Evolutionary conservation across 257 asterid genomes (phyloP).

Genomic region (Plectranthus barbatus): DNA sequence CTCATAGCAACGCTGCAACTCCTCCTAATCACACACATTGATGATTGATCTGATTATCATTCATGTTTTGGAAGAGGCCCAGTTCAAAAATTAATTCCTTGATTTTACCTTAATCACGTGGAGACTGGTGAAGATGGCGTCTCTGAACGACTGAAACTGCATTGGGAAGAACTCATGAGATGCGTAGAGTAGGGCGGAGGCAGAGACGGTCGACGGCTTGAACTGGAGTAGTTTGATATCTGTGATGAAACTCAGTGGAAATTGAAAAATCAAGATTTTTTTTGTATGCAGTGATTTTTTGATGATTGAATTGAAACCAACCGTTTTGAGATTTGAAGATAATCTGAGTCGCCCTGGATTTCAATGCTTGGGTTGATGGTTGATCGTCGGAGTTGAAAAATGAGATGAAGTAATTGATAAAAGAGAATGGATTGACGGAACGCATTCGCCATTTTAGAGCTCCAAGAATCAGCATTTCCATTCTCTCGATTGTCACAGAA

Average conservation of each 20-base stretch:
- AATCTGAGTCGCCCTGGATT: conserved; percentile 41
- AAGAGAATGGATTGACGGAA: conserved; percentile 53
- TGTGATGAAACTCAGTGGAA: too few species aligned
- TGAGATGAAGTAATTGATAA: conserved; percentile 36
- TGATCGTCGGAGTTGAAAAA: conserved; percentile 30
- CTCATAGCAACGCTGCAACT: conserved; percentile 32
- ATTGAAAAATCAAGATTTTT: neutral
- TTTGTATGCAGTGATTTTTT: neutral
- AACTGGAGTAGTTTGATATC: conserved; percentile 48
- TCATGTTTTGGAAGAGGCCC: too few species aligned
- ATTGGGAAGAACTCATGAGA: conserved; percentile 44
- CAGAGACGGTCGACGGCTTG: conserved; percentile 59
- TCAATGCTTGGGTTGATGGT: conserved; percentile 33
- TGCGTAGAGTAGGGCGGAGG: conserved; percentile 51
- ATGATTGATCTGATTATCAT: too few species aligned
- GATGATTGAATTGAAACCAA: conserved; percentile 3
- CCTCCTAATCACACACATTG: too few species aligned
- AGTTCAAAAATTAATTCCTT: too few species aligned
- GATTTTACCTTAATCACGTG: conserved; percentile 48
- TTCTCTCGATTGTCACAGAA: conserved; percentile 30
- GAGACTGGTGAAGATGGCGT: conserved; percentile 33
- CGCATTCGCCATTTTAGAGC: conserved; percentile 74
- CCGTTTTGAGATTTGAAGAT: conserved; percentile 53
- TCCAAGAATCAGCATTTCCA: conserved; percentile 62
- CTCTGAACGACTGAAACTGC: conserved; percentile 32